Evolutionary conservation across 2,329 filamentous ascomycete species (phyloP).

Genomic region (Diaporthe longicolla): DNA sequence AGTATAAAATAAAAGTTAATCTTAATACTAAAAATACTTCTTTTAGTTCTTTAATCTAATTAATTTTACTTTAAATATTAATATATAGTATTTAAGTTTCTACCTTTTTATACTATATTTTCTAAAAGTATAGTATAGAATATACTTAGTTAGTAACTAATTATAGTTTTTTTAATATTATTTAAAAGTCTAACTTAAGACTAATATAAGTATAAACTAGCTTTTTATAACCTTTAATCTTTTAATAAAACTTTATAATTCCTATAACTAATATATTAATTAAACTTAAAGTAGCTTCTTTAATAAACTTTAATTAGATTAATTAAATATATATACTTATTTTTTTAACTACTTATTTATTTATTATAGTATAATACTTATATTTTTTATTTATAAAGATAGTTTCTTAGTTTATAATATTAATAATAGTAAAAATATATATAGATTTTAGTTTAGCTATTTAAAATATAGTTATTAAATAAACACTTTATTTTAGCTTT

Average conservation of each 20-base stretch:
- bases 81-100: no score
- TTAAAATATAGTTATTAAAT: background rate
- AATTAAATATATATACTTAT: background rate
- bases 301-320: background rate
- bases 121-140: no score
- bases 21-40: no score
- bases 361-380: background rate
- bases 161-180: background rate
- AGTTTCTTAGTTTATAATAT: background rate
- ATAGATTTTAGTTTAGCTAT: background rate
- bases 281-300: background rate
- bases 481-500: background rate
- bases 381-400: background rate
- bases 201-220: background rate
- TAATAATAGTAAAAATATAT: background rate
- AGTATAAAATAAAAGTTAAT: no score
- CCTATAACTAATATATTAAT: background rate
- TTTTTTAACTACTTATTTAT: background rate
- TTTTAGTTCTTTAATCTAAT: no score
- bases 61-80: no score
- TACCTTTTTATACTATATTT: no score
- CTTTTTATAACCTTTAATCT: background rate
- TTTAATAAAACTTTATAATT: background rate
- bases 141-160: no score
- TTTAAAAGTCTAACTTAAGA: background rate